Evolutionary conservation across 345 rosid genomes (phyloP).

Genomic region (Gossypium rotundifolium): DNA sequence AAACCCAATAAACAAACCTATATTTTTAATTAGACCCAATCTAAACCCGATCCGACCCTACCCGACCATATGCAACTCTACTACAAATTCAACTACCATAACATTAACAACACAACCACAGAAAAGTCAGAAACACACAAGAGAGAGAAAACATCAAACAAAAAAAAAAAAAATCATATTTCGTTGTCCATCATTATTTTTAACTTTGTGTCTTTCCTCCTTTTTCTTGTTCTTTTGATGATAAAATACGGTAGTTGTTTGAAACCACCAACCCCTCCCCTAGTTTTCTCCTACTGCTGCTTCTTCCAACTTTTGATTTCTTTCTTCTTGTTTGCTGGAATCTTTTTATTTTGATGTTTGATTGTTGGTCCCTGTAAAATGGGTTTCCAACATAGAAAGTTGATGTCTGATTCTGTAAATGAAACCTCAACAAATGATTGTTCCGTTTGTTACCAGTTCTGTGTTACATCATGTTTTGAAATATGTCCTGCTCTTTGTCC

Average conservation of each 20-base stretch:
- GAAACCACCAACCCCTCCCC: neutral
- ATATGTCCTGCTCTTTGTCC: neutral
- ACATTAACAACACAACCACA: neutral
- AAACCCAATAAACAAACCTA: too few species aligned
- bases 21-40: too few species aligned
- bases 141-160: neutral
- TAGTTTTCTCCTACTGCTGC: neutral
- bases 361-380: neutral
- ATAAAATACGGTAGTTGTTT: neutral
- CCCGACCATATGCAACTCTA: too few species aligned
- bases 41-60: too few species aligned
- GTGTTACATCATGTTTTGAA: neutral
- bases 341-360: neutral
- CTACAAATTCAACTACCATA: neutral
- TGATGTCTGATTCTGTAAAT: neutral
- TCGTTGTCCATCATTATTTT: neutral
- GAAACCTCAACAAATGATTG: neutral
- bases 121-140: neutral
- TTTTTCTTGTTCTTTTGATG: too few species aligned
- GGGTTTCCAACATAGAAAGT: conserved; percentile 18
- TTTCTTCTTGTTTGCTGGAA: neutral
- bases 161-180: neutral
- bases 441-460: neutral
- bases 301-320: neutral
- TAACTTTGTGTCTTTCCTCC: neutral